These are phyloP conservation scores for Cornus controversa DNA, from an alignment of 148 eudicot species.

Conservation along the genomic window DNA sequence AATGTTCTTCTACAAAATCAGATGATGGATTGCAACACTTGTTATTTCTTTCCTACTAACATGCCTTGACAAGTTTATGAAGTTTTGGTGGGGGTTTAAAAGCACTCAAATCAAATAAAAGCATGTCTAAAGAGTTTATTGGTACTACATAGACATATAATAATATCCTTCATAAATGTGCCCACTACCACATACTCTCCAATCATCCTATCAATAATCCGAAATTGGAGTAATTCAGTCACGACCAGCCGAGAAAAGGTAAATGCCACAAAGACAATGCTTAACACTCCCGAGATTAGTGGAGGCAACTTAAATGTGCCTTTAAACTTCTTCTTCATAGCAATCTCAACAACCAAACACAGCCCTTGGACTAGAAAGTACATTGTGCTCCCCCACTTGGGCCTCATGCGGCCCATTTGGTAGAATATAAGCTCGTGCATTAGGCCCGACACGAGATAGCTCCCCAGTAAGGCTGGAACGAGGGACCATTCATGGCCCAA, in stretches of 20 bases:
- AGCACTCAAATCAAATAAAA: too few relatives aligned
- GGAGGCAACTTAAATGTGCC: background rate
- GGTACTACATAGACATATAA: too few relatives aligned
- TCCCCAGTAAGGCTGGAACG: conserved; percentile 23
- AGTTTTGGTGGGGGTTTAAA: too few relatives aligned
- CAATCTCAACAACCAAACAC: conserved; percentile 33
- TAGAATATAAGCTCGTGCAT: conserved; percentile 58
- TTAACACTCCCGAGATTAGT: background rate
- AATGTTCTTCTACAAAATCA: too few relatives aligned
- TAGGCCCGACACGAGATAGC: conserved; percentile 46
- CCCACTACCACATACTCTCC: background rate
- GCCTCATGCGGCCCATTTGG: conserved; percentile 24
- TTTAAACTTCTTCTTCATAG: background rate
- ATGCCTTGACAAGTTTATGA: too few relatives aligned
- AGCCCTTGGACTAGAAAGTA: conserved; percentile 56
- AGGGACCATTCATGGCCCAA: conserved; percentile 27
- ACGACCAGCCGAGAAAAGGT: background rate
- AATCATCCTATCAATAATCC: background rate
- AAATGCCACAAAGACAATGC: background rate
- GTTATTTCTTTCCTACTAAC: too few relatives aligned
- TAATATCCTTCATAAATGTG: background rate
- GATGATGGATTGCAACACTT: too few relatives aligned
- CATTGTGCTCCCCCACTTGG: conserved; percentile 36
- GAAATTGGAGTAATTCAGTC: background rate
- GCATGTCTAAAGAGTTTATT: too few relatives aligned